Evolutionary conservation across 441 rosid genomes (phyloP), one percentile per base, ranked within the genome.

Genomic region (Macaranga tanarius): DNA sequence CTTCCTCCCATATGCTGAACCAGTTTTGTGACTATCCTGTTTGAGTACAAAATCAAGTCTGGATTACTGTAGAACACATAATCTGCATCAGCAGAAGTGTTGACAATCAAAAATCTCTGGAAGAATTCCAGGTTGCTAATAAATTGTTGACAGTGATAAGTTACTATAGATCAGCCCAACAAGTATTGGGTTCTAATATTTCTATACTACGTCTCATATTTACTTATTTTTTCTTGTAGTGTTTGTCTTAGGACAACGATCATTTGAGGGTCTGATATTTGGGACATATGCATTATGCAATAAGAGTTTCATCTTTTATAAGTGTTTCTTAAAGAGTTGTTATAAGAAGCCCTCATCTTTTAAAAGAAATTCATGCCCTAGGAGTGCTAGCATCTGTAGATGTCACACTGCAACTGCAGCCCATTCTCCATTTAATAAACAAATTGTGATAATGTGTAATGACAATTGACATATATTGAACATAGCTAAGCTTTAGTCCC

Each of bases 81-180:
- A 92, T 80, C 99, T 96, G 95, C 83, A 81, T 69, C 55, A 83
- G 75, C 73, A 72, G 82, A 62, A 34, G 77, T 42, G 57, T 65
- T 62, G 17, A 57, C 67, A 77, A 67, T 69, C 74, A 77, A 65
- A 34, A 34, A 9, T 65, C 28, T 50, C 38, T 26, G 2, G 67
- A 31, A 70, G 55, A 72, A 69, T 44, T 42, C 52, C 34, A 48
- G 54, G n/a, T 11, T 6, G 66, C 7, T 4, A 34, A 34, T 34
- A 34, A 34, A 34, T 34, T 34, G 0, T 34, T 34, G 7, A 0
- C 7, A 0, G 38, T 3, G 38, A 34, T 34, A 34, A 34, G 7
- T 34, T 34, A 34, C 0, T 34, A 5, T 7, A 16, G 11, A 69
- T 38, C 62, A 26, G 28, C 65, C 71, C 9, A 63, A 52, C 9